phyloP scores from a whole-genome alignment of 345 rosid species.

The Linum trigynum region DNA sequence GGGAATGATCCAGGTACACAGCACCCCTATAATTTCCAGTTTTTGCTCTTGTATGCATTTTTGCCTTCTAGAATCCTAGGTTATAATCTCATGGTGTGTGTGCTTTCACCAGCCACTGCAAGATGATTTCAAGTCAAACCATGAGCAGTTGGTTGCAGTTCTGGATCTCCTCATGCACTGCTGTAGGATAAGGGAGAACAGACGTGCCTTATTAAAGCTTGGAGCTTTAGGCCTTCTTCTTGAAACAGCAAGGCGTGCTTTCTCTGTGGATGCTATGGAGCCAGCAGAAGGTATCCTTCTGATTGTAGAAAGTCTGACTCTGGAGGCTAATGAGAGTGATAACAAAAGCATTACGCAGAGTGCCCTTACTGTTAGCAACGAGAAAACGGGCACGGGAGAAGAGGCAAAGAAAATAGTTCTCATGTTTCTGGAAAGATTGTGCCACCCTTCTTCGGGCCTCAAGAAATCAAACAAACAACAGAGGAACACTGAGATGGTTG shows the following conservation, averaged over 20 bases:
- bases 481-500: conserved; percentile 98
- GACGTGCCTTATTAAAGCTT: conserved; percentile 68
- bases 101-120: conserved; percentile 43
- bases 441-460: conserved; percentile 61
- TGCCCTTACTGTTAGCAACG: conserved; percentile 70
- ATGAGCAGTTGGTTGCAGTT: conserved; percentile 85
- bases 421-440: conserved; percentile 88
- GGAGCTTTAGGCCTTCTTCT: conserved; percentile 94
- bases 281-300: conserved; percentile 97
- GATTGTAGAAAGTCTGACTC: conserved; percentile 86
- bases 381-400: conserved; percentile 79
- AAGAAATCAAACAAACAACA: conserved; percentile 96
- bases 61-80: neutral
- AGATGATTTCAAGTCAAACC: conserved; percentile 90
- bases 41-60: neutral
- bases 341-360: conserved; percentile 61
- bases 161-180: conserved; percentile 93
- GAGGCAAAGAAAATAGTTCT: conserved; percentile 97
- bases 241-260: conserved; percentile 95
- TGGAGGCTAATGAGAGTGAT: conserved; percentile 94
- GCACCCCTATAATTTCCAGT: neutral
- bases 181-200: conserved; percentile 92
- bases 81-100: neutral
- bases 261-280: conserved; percentile 97
- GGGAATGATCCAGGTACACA: conserved; percentile 70